Percentiles rank a stretch among this genome's conserved stretches.
Evolutionary conservation across 306 rosid genomes (phyloP).

Genomic region (Castanea sativa): DNA sequence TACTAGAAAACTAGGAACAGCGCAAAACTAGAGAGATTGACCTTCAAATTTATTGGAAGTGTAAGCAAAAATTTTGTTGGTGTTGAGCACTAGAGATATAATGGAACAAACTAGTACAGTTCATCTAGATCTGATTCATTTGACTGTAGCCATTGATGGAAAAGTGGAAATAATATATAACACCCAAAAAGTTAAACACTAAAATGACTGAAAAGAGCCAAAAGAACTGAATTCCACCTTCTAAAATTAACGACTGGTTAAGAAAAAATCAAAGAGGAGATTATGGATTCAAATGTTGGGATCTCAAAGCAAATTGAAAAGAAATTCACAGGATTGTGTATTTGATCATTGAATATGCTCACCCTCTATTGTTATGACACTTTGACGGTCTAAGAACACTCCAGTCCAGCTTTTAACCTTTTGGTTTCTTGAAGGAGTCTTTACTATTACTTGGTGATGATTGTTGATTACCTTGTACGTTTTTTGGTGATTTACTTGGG

Average conservation of each 20-base stretch:
- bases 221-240: not conserved
- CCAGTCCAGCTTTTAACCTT: conserved; percentile 58
- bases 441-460: conserved; percentile 24
- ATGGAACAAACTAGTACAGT: not conserved
- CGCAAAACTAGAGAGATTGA: not conserved
- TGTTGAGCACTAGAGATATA: too few species aligned
- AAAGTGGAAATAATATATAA: not conserved
- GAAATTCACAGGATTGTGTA: conserved; percentile 10
- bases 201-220: not conserved
- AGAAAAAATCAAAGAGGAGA: conserved; percentile 9
- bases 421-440: conserved; percentile 65
- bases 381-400: conserved; percentile 64
- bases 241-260: not conserved
- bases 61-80: not conserved
- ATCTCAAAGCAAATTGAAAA: not conserved
- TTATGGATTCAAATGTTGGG: conserved; percentile 23
- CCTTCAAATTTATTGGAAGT: not conserved
- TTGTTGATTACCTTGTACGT: conserved; percentile 30
- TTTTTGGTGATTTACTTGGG: conserved; percentile 55
- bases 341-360: conserved; percentile 33
- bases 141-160: not conserved
- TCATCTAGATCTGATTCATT: not conserved
- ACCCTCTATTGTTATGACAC: conserved; percentile 39
- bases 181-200: not conserved
- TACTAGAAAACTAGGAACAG: not conserved